Conservation (phyloP, 129 eudicot genomes). For the Solidago caesia region DNA sequence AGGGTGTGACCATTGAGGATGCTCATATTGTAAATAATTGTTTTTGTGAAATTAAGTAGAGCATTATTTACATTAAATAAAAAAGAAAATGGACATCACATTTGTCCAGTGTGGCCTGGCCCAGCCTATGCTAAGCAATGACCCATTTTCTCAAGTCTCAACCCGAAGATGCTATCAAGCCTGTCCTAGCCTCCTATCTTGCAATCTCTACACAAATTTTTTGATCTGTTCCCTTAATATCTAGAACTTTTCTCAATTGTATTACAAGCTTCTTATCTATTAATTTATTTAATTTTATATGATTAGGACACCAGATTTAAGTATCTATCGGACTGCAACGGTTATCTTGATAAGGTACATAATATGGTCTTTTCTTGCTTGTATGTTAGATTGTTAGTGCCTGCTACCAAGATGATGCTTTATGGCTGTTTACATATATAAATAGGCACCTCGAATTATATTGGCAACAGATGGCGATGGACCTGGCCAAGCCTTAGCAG, state of each 20-base stretch:
- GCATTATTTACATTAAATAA: background rate
- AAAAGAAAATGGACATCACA: background rate
- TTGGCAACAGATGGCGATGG: conserved; percentile 84
- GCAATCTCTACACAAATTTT: background rate
- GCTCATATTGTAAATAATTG: background rate
- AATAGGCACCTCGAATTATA: conserved; percentile 69
- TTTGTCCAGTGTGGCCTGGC: background rate
- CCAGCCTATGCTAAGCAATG: background rate
- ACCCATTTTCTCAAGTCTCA: background rate
- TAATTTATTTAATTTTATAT: conserved; percentile 16
- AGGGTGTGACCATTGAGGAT: too few species aligned
- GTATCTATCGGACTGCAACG: conserved; percentile 75
- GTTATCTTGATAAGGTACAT: conserved; percentile 58
- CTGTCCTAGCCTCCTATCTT: background rate
- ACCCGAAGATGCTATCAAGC: background rate
- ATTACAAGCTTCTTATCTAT: conserved; percentile 8
- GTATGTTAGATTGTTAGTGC: background rate
- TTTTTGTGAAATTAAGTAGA: background rate
- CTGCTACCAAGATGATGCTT: background rate
- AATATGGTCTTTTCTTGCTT: background rate
- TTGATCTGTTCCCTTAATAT: background rate
- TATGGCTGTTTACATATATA: conserved; percentile 1
- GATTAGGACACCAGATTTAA: conserved; percentile 65
- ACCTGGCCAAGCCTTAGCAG: conserved; percentile 91
- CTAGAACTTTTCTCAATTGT: background rate